Percentiles rank a stretch among this genome's conserved stretches.
Evolutionary conservation across 176 grass and related monocot genomes (phyloP).

Genomic region (Lolium perenne): DNA sequence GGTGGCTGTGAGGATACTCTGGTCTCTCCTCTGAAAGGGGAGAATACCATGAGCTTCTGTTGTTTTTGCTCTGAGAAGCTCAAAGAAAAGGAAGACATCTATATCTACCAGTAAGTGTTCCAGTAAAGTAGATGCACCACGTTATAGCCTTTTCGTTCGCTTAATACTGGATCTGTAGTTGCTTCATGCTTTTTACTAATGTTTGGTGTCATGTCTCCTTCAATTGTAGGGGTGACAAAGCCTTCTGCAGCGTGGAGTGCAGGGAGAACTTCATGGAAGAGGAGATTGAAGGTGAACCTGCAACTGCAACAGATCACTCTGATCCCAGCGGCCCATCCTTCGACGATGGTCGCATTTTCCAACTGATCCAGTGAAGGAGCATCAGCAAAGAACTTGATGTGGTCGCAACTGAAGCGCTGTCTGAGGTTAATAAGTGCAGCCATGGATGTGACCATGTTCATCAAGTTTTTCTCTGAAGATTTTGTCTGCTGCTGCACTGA

Average conservation of each 20-base stretch:
- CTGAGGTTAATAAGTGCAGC: conserved; percentile 86
- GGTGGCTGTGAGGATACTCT: conserved; percentile 44
- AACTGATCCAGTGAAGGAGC: conserved; percentile 52
- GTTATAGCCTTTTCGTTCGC: conserved; percentile 4
- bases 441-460: conserved; percentile 65
- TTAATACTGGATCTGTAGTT: not conserved
- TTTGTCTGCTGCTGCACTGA: conserved; percentile 53
- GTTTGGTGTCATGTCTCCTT: conserved; percentile 33
- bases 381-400: conserved; percentile 50
- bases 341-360: conserved; percentile 50
- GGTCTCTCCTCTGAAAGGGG: conserved; percentile 41
- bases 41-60: conserved; percentile 60
- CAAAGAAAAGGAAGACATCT: conserved; percentile 64
- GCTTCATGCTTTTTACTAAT: conserved; percentile 22
- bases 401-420: conserved; percentile 76
- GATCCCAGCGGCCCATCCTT: conserved; percentile 24
- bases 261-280: conserved; percentile 73
- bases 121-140: not conserved
- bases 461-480: conserved; percentile 54
- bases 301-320: conserved; percentile 28
- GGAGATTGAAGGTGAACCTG: conserved; percentile 56
- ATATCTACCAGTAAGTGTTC: conserved; percentile 81
- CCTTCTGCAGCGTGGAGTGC: conserved; percentile 77
- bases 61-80: conserved; percentile 61
- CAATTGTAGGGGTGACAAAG: conserved; percentile 68